Conservation (phyloP, 2,329 filamentous ascomycete genomes). For the Penicillium olsonii region DNA sequence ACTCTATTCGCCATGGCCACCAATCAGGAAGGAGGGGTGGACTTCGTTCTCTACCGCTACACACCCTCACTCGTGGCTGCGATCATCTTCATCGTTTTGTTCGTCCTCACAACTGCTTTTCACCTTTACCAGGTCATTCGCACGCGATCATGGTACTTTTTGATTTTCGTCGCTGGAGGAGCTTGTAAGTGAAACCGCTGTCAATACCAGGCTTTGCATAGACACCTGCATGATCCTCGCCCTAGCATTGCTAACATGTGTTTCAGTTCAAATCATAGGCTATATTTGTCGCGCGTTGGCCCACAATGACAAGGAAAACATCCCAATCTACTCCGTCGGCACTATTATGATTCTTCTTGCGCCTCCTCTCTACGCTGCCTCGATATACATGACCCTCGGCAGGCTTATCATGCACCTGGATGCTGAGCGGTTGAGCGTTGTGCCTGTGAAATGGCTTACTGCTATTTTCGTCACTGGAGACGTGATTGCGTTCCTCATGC, state of each 20-base stretch:
- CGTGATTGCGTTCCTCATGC: conserved; percentile 50
- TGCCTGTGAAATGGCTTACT: conserved; percentile 48
- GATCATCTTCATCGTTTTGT: conserved; percentile 24
- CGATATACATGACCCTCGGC: conserved; percentile 52
- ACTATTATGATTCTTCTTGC: conserved; percentile 49
- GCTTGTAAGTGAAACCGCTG: conserved; percentile 22
- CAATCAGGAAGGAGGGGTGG: not conserved
- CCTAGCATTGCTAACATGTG: too few relatives aligned
- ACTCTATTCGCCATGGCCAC: not conserved
- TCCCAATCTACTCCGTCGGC: conserved; percentile 42
- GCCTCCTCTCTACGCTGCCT: conserved; percentile 52
- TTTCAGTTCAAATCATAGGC: conserved; percentile 22
- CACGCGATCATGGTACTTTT: conserved; percentile 13
- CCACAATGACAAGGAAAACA: conserved; percentile 15
- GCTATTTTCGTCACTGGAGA: conserved; percentile 52
- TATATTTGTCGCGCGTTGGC: conserved; percentile 16
- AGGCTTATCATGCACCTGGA: conserved; percentile 45
- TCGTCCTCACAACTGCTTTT: conserved; percentile 7
- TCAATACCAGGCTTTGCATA: too few relatives aligned
- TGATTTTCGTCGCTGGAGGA: conserved; percentile 18
- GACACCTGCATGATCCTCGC: not conserved
- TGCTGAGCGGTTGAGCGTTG: conserved; percentile 44
- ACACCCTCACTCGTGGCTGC: conserved; percentile 28
- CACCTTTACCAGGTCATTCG: conserved; percentile 16
- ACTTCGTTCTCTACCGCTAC: conserved; percentile 21